Evolutionary conservation across 2,329 filamentous ascomycete species (phyloP).

Genomic region (Cylindrodendrum hubeiense): DNA sequence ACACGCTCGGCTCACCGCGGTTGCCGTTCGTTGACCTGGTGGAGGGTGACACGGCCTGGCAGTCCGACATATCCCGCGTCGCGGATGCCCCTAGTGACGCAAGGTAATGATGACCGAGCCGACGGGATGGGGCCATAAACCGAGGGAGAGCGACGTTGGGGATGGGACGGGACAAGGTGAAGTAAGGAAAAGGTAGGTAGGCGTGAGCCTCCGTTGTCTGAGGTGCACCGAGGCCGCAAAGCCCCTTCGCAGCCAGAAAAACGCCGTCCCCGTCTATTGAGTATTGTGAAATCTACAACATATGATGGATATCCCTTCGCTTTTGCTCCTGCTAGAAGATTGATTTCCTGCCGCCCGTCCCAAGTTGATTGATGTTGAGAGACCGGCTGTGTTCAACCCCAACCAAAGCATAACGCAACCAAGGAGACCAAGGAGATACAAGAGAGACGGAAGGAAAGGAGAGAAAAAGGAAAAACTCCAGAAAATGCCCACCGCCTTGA

Average conservation of each 20-base stretch:
- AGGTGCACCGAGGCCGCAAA: conserved; percentile 25
- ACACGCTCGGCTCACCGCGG: conserved; percentile 1
- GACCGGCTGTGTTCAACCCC: conserved; percentile 10
- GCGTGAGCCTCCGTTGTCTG: conserved; percentile 28
- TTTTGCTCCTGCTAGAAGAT: conserved; percentile 35
- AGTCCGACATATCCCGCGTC: conserved; percentile 15
- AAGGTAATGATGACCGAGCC: conserved; percentile 12
- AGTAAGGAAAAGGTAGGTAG: conserved; percentile 13
- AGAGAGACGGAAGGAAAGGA: conserved; percentile 11
- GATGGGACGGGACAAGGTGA: neutral
- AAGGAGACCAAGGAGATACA: conserved; percentile 11
- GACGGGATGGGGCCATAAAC: conserved; percentile 8
- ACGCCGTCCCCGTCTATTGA: conserved; percentile 43
- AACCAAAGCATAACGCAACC: neutral
- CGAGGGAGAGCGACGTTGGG: conserved; percentile 17
- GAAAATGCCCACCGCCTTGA: conserved; percentile 32
- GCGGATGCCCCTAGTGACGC: conserved; percentile 21
- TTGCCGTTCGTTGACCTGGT: conserved; percentile 1
- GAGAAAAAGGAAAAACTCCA: conserved; percentile 29
- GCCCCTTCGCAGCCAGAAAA: conserved; percentile 27
- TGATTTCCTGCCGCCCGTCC: conserved; percentile 22
- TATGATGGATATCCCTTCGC: conserved; percentile 24
- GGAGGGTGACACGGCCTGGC: conserved; percentile 1
- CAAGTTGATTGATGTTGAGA: conserved; percentile 31
- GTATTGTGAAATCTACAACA: conserved; percentile 31